These are phyloP conservation scores for Hypomyces rosellus DNA, from an alignment of 2,329 filamentous ascomycete species.

Conservation along the genomic window DNA sequence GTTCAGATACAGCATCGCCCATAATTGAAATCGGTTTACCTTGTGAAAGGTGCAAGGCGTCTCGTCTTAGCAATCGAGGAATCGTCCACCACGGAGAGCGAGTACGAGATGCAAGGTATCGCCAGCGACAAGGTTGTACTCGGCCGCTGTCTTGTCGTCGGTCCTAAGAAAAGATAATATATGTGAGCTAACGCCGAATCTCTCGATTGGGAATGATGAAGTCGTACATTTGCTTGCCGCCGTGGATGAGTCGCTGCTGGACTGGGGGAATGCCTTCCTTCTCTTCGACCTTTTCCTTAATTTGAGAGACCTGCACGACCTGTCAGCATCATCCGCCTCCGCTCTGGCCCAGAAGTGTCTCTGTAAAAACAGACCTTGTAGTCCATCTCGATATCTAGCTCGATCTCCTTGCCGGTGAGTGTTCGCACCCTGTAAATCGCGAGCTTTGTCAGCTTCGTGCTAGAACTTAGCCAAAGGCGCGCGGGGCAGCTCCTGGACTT, in stretches of 20 bases:
- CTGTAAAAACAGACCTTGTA: constrained; percentile 62
- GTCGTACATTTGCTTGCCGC: constrained; percentile 91
- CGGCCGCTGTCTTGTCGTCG: constrained; percentile 87
- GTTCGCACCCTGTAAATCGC: constrained; percentile 71
- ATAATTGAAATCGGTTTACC: background rate
- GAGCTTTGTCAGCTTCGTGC: constrained; percentile 17
- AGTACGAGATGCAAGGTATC: constrained; percentile 93
- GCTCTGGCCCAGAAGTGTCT: background rate
- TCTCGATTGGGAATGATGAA: no score
- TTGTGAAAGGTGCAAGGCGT: background rate
- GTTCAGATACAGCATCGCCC: background rate
- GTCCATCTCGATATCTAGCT: constrained; percentile 90
- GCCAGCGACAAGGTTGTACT: constrained; percentile 87
- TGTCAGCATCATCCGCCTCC: background rate
- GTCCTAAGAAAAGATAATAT: constrained; percentile 50
- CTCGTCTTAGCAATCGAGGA: constrained; percentile 10
- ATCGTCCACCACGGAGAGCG: constrained; percentile 73
- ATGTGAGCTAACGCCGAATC: no score
- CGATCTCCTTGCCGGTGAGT: constrained; percentile 96
- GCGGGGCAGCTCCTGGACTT: background rate
- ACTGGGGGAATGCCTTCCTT: constrained; percentile 97
- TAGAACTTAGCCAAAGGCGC: background rate
- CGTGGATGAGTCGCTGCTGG: constrained; percentile 92
- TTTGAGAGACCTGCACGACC: constrained; percentile 67
- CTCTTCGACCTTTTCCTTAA: constrained; percentile 99